Conservation (phyloP, 1,284 basidiomycete genomes). For the Sanguinoderma infundibulare region DNA sequence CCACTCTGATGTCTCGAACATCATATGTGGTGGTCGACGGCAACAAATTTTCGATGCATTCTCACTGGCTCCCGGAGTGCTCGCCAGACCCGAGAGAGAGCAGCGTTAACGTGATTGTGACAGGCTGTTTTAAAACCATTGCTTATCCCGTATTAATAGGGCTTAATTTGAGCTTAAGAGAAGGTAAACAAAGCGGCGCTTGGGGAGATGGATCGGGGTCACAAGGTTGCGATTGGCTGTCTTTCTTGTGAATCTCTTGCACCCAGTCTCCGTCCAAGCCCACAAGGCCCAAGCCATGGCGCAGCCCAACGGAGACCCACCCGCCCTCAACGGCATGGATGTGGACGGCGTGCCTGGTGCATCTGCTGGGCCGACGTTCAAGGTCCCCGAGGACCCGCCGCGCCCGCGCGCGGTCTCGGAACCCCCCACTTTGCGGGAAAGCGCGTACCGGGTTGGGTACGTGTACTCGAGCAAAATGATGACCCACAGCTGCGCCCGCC, state of each 20-base stretch:
- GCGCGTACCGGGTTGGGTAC: slow-evolving; percentile 64
- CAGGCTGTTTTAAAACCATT: not conserved
- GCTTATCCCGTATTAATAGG: not conserved
- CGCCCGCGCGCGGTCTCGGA: slow-evolving; percentile 25
- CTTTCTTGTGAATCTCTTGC: not conserved
- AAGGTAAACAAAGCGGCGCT: not conserved
- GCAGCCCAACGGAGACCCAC: slow-evolving; percentile 8
- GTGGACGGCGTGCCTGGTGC: slow-evolving; percentile 1
- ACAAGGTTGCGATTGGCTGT: not conserved
- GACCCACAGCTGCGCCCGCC: slow-evolving; percentile 68
- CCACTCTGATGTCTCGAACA: too few relatives aligned
- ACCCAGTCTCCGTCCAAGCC: not conserved
- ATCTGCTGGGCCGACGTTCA: not conserved
- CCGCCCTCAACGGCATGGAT: slow-evolving; percentile 10
- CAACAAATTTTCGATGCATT: too few relatives aligned
- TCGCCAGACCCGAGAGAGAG: too few relatives aligned
- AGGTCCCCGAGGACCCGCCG: not conserved
- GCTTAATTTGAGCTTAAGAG: too few relatives aligned
- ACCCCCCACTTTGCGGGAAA: slow-evolving; percentile 20
- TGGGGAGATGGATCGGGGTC: not conserved
- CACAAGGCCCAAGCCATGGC: slow-evolving; percentile 1
- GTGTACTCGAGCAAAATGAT: slow-evolving; percentile 92
- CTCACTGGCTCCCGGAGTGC: too few relatives aligned
- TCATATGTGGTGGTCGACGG: too few relatives aligned
- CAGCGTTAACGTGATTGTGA: not conserved